These are phyloP conservation scores for Cladosporium colombiae DNA, from an alignment of 2,329 filamentous ascomycete genomes.

Conservation along the genomic window DNA sequence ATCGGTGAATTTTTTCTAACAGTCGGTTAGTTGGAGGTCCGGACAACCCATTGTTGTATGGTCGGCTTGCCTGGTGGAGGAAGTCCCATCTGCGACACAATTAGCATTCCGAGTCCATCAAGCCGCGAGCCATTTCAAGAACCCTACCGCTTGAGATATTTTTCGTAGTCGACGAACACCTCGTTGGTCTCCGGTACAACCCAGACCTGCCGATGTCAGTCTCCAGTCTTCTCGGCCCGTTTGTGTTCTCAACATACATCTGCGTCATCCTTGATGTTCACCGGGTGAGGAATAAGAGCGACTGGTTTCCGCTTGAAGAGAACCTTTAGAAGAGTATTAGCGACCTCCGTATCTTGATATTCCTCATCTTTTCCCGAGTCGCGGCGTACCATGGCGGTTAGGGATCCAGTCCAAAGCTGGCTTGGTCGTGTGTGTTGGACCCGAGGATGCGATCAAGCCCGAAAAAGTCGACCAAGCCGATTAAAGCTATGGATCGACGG, in stretches of 20 bases:
- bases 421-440: slow-evolving; percentile 2
- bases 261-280: slow-evolving; percentile 75
- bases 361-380: neutral
- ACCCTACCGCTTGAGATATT: slow-evolving; percentile 77
- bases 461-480: slow-evolving; percentile 9
- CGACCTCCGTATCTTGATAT: neutral
- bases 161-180: slow-evolving; percentile 84
- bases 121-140: neutral
- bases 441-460: slow-evolving; percentile 5
- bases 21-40: slow-evolving; percentile 23
- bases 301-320: slow-evolving; percentile 96
- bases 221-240: neutral
- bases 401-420: slow-evolving; percentile 1
- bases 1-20: slow-evolving; percentile 84
- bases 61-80: slow-evolving; percentile 73
- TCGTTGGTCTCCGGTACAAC: slow-evolving; percentile 87
- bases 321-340: slow-evolving; percentile 60
- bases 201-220: slow-evolving; percentile 70
- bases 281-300: slow-evolving; percentile 70
- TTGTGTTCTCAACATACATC: slow-evolving; percentile 62
- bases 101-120: slow-evolving; percentile 25
- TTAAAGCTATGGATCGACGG: slow-evolving; percentile 14
- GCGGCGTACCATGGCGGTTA: slow-evolving; percentile 2
- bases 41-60: slow-evolving; percentile 20
- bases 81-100: slow-evolving; percentile 72